Percentiles rank a stretch among this genome's conserved stretches.
phyloP scores from a whole-genome alignment of 345 rosid genomes.

The Crucihimalaya himalaica region DNA sequence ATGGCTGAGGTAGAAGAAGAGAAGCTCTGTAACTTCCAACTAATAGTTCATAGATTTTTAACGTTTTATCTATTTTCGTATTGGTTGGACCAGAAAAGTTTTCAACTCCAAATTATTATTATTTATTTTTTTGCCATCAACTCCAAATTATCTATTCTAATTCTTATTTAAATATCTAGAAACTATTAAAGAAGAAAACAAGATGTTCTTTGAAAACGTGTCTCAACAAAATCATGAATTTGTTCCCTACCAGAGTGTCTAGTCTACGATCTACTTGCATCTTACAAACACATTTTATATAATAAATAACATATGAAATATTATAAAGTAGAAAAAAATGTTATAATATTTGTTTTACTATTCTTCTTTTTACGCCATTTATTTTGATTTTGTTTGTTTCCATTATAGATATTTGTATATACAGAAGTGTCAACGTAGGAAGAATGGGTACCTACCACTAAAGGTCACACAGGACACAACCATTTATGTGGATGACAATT shows the following conservation, averaged over 20 bases:
- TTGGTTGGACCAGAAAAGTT: not conserved
- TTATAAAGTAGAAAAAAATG: not conserved
- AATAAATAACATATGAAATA: not conserved
- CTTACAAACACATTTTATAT: not conserved
- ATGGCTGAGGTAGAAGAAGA: not conserved
- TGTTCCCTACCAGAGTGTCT: constrained; percentile 13
- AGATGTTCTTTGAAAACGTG: constrained; percentile 5
- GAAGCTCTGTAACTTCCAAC: not conserved
- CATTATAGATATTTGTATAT: not conserved
- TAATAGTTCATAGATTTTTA: not conserved
- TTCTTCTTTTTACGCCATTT: not conserved
- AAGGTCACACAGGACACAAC: constrained; percentile 29
- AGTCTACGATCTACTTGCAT: not conserved
- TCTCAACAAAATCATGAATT: not conserved
- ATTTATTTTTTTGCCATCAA: too few species aligned
- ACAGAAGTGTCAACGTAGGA: constrained; percentile 24
- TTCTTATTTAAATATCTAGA: not conserved
- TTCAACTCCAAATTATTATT: not conserved
- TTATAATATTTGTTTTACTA: not conserved
- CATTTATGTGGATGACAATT: constrained; percentile 38
- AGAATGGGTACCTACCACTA: constrained; percentile 33
- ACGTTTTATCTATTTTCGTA: not conserved
- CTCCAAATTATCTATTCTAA: not conserved
- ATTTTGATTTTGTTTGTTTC: constrained; percentile 6
- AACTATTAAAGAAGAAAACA: not conserved